A percentile compares a stretch with the other conserved stretches of the same genome.
These are phyloP conservation scores for Aureobasidium sp. DNA, from an alignment of 2,329 filamentous ascomycete genomes.

Conservation along the genomic window DNA sequence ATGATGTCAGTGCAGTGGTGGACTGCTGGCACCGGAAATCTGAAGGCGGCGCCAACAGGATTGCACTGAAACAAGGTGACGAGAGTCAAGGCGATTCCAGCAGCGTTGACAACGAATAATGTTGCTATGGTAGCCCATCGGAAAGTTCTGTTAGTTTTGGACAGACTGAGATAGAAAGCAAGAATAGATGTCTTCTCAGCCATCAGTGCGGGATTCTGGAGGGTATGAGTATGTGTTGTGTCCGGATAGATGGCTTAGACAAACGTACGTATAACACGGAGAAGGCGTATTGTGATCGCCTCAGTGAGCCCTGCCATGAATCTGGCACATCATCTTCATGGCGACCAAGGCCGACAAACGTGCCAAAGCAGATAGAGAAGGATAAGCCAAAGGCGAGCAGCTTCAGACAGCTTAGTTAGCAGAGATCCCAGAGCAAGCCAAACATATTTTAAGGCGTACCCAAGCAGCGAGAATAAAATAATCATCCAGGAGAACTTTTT, in stretches of 20 bases:
- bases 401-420: slow-evolving; percentile 2
- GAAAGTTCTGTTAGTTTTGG: slow-evolving; percentile 70
- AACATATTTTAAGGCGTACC: slow-evolving; percentile 37
- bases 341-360: slow-evolving; percentile 59
- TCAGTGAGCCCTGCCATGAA: slow-evolving; percentile 46
- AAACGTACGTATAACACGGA: slow-evolving; percentile 47
- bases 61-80: slow-evolving; percentile 82
- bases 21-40: slow-evolving; percentile 33
- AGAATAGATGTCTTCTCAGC: slow-evolving; percentile 88
- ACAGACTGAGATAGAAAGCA: slow-evolving; percentile 79
- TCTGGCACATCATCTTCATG: slow-evolving; percentile 55
- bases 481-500: slow-evolving; percentile 67
- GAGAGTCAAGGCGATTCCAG: slow-evolving; percentile 72
- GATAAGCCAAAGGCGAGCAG: slow-evolving; percentile 58
- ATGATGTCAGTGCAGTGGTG: slow-evolving; percentile 55
- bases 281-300: slow-evolving; percentile 53
- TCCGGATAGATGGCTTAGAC: too few species aligned
- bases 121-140: slow-evolving; percentile 76
- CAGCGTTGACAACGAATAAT: slow-evolving; percentile 68
- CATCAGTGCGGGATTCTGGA: slow-evolving; percentile 72
- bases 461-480: slow-evolving; percentile 75
- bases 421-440: neutral
- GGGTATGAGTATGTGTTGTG: too few species aligned
- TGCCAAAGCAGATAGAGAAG: slow-evolving; percentile 59
- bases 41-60: slow-evolving; percentile 66